phyloP scores from a whole-genome alignment of 805 yeast genomes.

The Phaffomyces thermotolerans region DNA sequence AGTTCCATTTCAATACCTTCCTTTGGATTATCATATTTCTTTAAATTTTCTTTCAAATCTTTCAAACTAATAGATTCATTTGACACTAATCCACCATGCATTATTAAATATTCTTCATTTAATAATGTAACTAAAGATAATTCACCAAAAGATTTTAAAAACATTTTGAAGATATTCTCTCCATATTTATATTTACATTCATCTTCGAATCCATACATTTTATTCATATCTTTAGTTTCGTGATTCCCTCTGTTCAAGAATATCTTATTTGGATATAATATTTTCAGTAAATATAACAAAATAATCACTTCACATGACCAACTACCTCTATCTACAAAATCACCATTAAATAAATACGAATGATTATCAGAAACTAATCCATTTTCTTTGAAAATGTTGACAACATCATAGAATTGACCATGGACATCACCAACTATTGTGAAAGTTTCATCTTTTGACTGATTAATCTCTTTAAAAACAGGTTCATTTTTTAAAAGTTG shows the following conservation, averaged over 20 bases:
- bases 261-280: constrained; percentile 61
- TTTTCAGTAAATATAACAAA: constrained; percentile 66
- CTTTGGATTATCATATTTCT: constrained; percentile 82
- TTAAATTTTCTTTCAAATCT: constrained; percentile 64
- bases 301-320: constrained; percentile 98
- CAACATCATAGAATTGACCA: constrained; percentile 89
- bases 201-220: constrained; percentile 92
- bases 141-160: constrained; percentile 77
- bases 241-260: constrained; percentile 92
- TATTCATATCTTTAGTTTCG: constrained; percentile 95
- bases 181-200: constrained; percentile 90
- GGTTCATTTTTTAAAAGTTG: constrained; percentile 58
- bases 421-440: constrained; percentile 97
- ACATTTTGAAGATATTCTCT: constrained; percentile 71
- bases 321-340: constrained; percentile 95
- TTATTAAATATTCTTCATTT: constrained; percentile 70
- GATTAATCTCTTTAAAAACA: constrained; percentile 63
- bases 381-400: constrained; percentile 67
- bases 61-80: constrained; percentile 62
- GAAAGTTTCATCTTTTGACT: constrained; percentile 25
- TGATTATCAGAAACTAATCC: constrained; percentile 65
- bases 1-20: constrained; percentile 94
- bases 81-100: constrained; percentile 95
- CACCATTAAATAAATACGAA: constrained; percentile 87
- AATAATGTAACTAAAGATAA: constrained; percentile 83